Evolutionary conservation across 768 basidiomycete genomes (phyloP).

Genomic region (Lactarius trivialis): DNA sequence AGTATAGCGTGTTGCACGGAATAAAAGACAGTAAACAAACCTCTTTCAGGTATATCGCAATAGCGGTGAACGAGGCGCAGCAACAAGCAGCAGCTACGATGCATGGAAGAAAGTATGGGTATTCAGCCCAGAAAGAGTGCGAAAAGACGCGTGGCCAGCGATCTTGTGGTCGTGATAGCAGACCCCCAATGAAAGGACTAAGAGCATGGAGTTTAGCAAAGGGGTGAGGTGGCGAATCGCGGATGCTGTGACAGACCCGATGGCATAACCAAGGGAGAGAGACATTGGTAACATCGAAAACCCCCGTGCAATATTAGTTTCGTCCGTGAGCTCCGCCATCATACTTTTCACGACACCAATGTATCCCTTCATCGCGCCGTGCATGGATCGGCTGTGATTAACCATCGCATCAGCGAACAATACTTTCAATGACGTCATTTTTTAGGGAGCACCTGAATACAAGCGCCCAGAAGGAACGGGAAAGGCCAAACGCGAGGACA

Average conservation of each 20-base stretch:
- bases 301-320: not conserved
- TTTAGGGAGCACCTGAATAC: not conserved
- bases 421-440: not conserved
- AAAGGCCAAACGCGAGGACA: not conserved
- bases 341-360: not conserved
- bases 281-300: not conserved
- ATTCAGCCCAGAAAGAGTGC: conserved; percentile 20
- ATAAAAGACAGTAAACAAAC: not conserved
- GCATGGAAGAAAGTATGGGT: conserved; percentile 26
- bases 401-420: not conserved
- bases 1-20: not conserved
- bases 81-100: not conserved
- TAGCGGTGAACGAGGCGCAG: not conserved
- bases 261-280: not conserved
- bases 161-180: conserved; percentile 24
- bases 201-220: not conserved
- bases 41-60: not conserved
- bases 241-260: conserved; percentile 6
- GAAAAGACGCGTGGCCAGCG: conserved; percentile 20
- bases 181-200: conserved; percentile 22
- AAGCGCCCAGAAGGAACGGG: not conserved
- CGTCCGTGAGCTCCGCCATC: not conserved
- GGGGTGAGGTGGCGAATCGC: not conserved
- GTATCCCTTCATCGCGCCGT: not conserved
- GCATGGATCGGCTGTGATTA: not conserved